Percentiles rank a stretch among this genome's conserved stretches.
These are phyloP conservation scores for Fonsecaea monophora DNA, from an alignment of 2,329 filamentous ascomycete genomes.

Conservation along the genomic window DNA sequence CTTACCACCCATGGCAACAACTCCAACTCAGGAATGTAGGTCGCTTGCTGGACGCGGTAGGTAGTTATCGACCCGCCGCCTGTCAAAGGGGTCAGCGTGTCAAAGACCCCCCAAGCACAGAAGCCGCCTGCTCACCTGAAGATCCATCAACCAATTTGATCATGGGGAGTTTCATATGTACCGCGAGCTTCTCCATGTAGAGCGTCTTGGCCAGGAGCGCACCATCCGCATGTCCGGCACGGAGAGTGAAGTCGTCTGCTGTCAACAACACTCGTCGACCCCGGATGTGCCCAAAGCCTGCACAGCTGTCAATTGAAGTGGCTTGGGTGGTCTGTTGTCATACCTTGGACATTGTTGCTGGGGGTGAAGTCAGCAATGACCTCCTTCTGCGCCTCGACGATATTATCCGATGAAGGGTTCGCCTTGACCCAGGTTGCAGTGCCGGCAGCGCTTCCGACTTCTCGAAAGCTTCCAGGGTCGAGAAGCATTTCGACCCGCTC, in stretches of 20 bases:
- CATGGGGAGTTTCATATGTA: slow-evolving; percentile 64
- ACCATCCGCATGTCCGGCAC: slow-evolving; percentile 70
- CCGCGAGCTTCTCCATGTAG: slow-evolving; percentile 67
- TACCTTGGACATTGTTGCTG: slow-evolving; percentile 67
- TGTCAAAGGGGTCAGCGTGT: too few relatives aligned
- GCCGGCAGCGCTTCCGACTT: slow-evolving; percentile 67
- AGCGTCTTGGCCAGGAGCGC: slow-evolving; percentile 62
- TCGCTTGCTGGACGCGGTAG: slow-evolving; percentile 4
- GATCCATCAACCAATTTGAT: slow-evolving; percentile 70
- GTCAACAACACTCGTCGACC: slow-evolving; percentile 64
- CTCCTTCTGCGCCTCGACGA: slow-evolving; percentile 46
- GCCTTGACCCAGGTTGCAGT: slow-evolving; percentile 60
- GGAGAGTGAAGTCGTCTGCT: slow-evolving; percentile 68
- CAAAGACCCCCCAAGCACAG: neutral
- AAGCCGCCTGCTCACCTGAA: slow-evolving; percentile 54
- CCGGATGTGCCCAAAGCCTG: slow-evolving; percentile 10
- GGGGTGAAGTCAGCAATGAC: slow-evolving; percentile 61
- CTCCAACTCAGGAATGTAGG: slow-evolving; percentile 13
- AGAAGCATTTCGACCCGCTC: slow-evolving; percentile 66
- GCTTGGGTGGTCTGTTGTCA: neutral
- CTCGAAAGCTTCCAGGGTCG: slow-evolving; percentile 62
- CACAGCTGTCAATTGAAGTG: slow-evolving; percentile 16
- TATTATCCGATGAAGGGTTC: slow-evolving; percentile 42
- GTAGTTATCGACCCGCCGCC: slow-evolving; percentile 40
- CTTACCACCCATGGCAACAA: slow-evolving; percentile 13